Conservation (phyloP, 2,329 filamentous ascomycete genomes). For the Mycogone perniciosa region DNA sequence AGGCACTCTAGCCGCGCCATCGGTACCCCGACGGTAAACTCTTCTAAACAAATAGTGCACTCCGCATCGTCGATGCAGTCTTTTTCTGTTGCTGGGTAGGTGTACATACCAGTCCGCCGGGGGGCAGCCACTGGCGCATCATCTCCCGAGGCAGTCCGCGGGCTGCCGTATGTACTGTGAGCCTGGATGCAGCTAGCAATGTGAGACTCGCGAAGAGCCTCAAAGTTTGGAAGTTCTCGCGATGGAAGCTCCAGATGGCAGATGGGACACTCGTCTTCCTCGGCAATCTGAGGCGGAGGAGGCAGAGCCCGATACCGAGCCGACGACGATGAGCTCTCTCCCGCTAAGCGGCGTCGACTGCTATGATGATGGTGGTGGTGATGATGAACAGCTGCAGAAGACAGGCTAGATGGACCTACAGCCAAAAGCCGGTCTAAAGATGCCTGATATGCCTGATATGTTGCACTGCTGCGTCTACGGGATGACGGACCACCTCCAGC, state of each 20-base stretch:
- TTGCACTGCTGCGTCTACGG: constrained; percentile 23
- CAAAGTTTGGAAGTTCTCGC: constrained; percentile 45
- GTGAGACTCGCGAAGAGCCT: constrained; percentile 50
- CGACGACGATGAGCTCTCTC: constrained; percentile 26
- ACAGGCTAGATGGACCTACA: constrained; percentile 26
- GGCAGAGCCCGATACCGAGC: constrained; percentile 34
- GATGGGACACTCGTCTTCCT: constrained; percentile 75
- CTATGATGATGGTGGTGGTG: constrained; percentile 19
- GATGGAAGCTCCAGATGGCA: constrained; percentile 67
- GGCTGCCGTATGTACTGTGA: constrained; percentile 45
- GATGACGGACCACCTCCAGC: constrained; percentile 19
- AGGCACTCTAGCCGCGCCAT: constrained; percentile 64
- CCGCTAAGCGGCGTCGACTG: constrained; percentile 25
- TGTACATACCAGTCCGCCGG: constrained; percentile 55
- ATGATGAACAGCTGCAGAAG: constrained; percentile 17
- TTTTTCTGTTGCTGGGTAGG: constrained; percentile 59
- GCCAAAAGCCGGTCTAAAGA: constrained; percentile 36
- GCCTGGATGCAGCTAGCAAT: constrained; percentile 51
- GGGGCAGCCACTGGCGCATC: constrained; percentile 25
- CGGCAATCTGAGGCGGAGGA: constrained; percentile 47
- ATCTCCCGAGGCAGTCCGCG: constrained; percentile 21
- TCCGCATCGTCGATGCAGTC: constrained; percentile 62
- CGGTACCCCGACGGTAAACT: constrained; percentile 54
- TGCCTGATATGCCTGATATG: constrained; percentile 22
- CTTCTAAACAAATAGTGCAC: constrained; percentile 62